Conservation (phyloP, 768 basidiomycete genomes). For the Podaxis sp. region DNA sequence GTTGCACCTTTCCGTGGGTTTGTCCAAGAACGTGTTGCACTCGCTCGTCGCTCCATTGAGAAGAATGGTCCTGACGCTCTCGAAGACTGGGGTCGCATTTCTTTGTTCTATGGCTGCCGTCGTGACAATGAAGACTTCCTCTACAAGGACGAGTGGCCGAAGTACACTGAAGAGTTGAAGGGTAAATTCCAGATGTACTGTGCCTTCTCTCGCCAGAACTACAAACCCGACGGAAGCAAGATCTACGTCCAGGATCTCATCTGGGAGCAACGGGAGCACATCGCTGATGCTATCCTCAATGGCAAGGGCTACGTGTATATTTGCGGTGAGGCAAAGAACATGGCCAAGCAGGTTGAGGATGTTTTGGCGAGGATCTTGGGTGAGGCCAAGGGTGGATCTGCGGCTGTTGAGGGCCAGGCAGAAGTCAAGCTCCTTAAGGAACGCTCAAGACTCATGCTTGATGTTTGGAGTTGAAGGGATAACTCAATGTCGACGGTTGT, state of each 20-base stretch:
- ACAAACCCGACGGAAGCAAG: constrained; percentile 89
- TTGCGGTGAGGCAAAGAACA: constrained; percentile 94
- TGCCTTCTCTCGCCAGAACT: constrained; percentile 92
- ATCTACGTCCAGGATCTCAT: constrained; percentile 99
- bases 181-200: constrained; percentile 89
- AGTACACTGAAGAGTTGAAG: constrained; percentile 80
- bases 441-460: constrained; percentile 80
- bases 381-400: constrained; percentile 90
- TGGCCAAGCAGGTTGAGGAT: constrained; percentile 96
- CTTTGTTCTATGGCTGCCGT: constrained; percentile 96
- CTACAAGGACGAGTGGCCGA: constrained; percentile 94
- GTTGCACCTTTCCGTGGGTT: constrained; percentile 99
- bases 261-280: constrained; percentile 80
- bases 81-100: constrained; percentile 92
- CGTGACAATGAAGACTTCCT: constrained; percentile 87
- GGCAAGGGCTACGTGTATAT: constrained; percentile 98
- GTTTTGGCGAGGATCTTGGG: constrained; percentile 80
- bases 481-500: neutral
- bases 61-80: constrained; percentile 95
- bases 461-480: constrained; percentile 77
- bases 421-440: constrained; percentile 97
- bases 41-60: constrained; percentile 91
- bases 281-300: constrained; percentile 87
- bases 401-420: constrained; percentile 84
- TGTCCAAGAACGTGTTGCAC: constrained; percentile 95